Base-by-base conservation (phyloP, 1,284 basidiomycete species). In the Moniliophthora roreri region DNA sequence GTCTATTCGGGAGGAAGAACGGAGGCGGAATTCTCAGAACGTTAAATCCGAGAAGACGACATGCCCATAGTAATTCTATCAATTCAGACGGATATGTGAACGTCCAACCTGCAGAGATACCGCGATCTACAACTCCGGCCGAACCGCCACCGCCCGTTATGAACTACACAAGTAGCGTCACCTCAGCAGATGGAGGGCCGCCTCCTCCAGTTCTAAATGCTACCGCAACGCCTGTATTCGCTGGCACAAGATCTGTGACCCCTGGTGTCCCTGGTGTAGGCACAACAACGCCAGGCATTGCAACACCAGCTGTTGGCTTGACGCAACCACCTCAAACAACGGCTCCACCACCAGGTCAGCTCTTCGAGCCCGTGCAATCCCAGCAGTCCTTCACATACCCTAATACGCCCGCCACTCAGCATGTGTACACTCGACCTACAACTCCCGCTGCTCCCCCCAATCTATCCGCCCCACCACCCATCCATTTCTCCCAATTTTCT, bases 381-480 rank as follows among this genome's bases (percentile, higher is more conserved):
- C 4, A 8, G 21, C 21, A 23, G 21, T 5, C 13, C 41, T 42
- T 23, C 41, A 2, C 26, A 42, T 15, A 15, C 16, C 13, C 41
- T 24, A 15, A 23, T 23, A 15, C 41, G 26, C 15, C 51, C 39
- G 50, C 49, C 15, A 32, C 52, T n/a, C 54, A 42, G 24, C 54
- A 58, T 11, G 46, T 41, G 16, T 28, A 36, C 10, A 15, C 48
- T 28, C 44, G 52, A 13, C 52, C 48, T 36, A 32, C 39, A 44
- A 28, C 37, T 45, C 34, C 46, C 38, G 26, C 34, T 49, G 45
- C 26, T 51, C 41, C 37, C 44, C 53, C 8, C 42, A 39, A 36
- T 48, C 48, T 11, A 46, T 47, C 40, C 34, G 41, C 48, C 40
- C 23, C 46, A 48, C 41, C 50, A 36, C 53, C 45, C 5, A 6